These are phyloP conservation scores for Ceriops zippeliana DNA, from an alignment of 345 rosid genomes.

Conservation along the genomic window DNA sequence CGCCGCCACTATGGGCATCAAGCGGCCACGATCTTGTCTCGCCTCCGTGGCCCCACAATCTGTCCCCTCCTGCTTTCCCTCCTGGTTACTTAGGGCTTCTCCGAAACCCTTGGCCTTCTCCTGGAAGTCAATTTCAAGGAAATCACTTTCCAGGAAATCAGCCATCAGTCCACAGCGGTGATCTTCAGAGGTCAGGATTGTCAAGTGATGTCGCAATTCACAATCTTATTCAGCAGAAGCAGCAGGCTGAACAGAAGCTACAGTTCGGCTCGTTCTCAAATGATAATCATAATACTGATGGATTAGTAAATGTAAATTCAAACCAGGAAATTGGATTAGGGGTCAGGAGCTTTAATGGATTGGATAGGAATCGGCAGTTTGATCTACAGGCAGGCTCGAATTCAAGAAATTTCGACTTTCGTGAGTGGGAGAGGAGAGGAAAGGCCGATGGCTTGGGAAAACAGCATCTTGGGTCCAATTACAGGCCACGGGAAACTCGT, in stretches of 20 bases:
- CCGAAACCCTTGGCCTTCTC: constrained; percentile 33
- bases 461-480: constrained; percentile 35
- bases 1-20: constrained; percentile 36
- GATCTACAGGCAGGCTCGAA: constrained; percentile 24
- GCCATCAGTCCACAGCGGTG: constrained; percentile 36
- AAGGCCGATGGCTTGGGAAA: constrained; percentile 35
- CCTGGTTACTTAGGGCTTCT: constrained; percentile 53
- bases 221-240: constrained; percentile 34
- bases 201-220: constrained; percentile 32
- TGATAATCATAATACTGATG: constrained; percentile 36
- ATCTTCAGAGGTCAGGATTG: constrained; percentile 50
- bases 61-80: constrained; percentile 32
- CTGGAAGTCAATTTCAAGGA: constrained; percentile 20
- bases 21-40: constrained; percentile 41
- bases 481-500: constrained; percentile 25
- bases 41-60: constrained; percentile 38
- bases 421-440: constrained; percentile 24
- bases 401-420: constrained; percentile 32
- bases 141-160: constrained; percentile 31
- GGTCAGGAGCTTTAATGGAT: constrained; percentile 18
- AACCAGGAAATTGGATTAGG: constrained; percentile 23
- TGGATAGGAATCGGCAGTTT: constrained; percentile 36
- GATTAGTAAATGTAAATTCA: constrained; percentile 33
- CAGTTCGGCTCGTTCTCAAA: constrained; percentile 59
- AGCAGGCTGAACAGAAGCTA: constrained; percentile 37